Percentiles rank a stretch among this genome's conserved stretches.
These are phyloP conservation scores for Endotrypanum monterogeii DNA, from an alignment of 208 protist species.

Conservation along the genomic window DNA sequence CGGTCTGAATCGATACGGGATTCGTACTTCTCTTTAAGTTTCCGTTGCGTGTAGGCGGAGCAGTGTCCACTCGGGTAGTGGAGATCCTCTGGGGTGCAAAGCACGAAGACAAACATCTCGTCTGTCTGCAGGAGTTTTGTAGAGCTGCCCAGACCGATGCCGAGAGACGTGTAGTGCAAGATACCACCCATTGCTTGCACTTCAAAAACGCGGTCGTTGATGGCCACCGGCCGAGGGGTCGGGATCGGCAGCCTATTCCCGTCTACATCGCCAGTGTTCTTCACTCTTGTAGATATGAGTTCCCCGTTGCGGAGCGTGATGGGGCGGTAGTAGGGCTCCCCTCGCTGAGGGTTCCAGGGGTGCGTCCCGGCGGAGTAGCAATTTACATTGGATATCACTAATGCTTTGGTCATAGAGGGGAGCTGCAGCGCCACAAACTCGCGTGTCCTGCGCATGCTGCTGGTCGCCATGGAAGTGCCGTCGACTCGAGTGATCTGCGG, in stretches of 20 bases:
- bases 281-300: neutral
- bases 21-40: conserved; percentile 29
- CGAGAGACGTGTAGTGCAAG: conserved; percentile 60
- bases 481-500: neutral
- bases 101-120: conserved; percentile 78
- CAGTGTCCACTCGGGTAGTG: conserved; percentile 18
- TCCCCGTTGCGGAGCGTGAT: conserved; percentile 31
- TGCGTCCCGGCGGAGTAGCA: conserved; percentile 71
- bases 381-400: conserved; percentile 82
- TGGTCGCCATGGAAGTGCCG: neutral
- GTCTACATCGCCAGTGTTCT: neutral
- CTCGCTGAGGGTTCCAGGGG: conserved; percentile 50
- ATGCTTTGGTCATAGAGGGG: conserved; percentile 52
- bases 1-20: conserved; percentile 23
- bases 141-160: conserved; percentile 49
- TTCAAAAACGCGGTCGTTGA: conserved; percentile 83
- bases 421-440: conserved; percentile 46
- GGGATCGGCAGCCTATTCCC: neutral
- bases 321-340: conserved; percentile 44
- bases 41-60: conserved; percentile 32
- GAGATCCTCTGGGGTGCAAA: conserved; percentile 76
- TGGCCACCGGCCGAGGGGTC: conserved; percentile 33
- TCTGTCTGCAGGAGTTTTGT: conserved; percentile 62
- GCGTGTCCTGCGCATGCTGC: neutral
- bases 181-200: conserved; percentile 78